Conservation (phyloP, 495 filamentous ascomycete species). For the Lineolata rhizophorae region DNA sequence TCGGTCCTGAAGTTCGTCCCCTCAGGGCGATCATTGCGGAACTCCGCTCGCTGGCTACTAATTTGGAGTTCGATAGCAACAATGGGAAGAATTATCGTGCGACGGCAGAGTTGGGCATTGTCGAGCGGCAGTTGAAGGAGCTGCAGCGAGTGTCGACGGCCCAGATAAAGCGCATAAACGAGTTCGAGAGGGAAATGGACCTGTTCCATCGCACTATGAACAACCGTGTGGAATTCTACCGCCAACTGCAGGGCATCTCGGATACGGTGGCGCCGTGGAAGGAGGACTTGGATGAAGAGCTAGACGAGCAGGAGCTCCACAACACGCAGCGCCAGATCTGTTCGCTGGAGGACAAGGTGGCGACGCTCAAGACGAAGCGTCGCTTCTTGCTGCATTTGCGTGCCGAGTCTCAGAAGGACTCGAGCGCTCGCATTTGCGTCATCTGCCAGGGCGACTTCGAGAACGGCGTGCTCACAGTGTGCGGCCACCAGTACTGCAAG, state of each 20-base stretch:
- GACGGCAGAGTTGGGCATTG: constrained; percentile 37
- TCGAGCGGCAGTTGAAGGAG: constrained; percentile 29
- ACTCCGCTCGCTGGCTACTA: constrained; percentile 37
- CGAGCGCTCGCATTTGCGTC: constrained; percentile 41
- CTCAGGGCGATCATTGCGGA: constrained; percentile 46
- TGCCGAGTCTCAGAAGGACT: constrained; percentile 32
- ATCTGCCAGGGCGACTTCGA: constrained; percentile 60
- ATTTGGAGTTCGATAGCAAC: constrained; percentile 37
- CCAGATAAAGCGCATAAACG: constrained; percentile 38
- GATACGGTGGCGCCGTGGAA: constrained; percentile 62
- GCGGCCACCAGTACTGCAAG: constrained; percentile 78
- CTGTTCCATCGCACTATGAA: constrained; percentile 61
- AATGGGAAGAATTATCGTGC: constrained; percentile 41
- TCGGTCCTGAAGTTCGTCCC: too few relatives aligned
- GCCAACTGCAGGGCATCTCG: constrained; percentile 70
- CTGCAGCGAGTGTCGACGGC: constrained; percentile 36
- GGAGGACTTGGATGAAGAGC: constrained; percentile 26
- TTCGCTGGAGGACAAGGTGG: constrained; percentile 28
- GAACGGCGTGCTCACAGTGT: constrained; percentile 64
- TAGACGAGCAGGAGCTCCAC: constrained; percentile 24
- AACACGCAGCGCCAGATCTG: constrained; percentile 4
- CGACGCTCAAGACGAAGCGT: constrained; percentile 39
- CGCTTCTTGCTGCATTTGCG: constrained; percentile 45
- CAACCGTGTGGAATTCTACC: constrained; percentile 64
- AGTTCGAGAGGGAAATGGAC: constrained; percentile 49